These are phyloP conservation scores for Suhomyces tanzawaensis DNA, from an alignment of 805 yeast genomes.

Conservation along the genomic window DNA sequence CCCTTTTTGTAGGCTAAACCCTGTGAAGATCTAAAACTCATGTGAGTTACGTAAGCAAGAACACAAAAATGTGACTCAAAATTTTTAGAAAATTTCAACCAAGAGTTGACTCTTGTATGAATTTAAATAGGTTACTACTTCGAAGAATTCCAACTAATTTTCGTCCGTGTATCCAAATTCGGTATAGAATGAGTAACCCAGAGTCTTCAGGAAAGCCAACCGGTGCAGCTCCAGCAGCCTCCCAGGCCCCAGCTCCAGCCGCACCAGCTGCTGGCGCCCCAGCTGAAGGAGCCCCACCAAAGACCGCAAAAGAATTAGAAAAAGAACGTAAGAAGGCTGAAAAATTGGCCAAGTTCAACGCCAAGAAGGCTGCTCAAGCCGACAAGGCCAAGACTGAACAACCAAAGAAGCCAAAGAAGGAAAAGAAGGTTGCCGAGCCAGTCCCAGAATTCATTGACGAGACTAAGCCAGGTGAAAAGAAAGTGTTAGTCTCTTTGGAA, in stretches of 20 bases:
- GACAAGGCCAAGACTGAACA: conserved; percentile 33
- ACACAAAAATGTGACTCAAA: neutral
- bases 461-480: conserved; percentile 89
- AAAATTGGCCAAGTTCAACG: conserved; percentile 81
- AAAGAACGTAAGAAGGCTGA: conserved; percentile 88
- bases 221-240: conserved; percentile 3
- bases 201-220: conserved; percentile 2
- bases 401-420: conserved; percentile 63
- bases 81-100: conserved; percentile 15
- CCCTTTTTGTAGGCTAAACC: too few relatives aligned
- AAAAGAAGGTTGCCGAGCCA: conserved; percentile 65
- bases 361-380: conserved; percentile 67
- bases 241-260: conserved; percentile 9
- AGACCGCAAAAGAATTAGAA: conserved; percentile 78
- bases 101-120: conserved; percentile 4
- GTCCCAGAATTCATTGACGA: conserved; percentile 82
- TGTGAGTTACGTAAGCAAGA: neutral
- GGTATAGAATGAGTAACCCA: conserved; percentile 9
- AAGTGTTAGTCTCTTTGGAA: conserved; percentile 78
- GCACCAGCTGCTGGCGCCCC: conserved; percentile 15
- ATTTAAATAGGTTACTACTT: conserved; percentile 4
- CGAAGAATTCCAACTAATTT: conserved; percentile 2
- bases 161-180: conserved; percentile 4
- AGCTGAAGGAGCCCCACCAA: conserved; percentile 34
- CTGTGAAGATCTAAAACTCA: neutral